phyloP scores from a whole-genome alignment of 805 yeast genomes.

The Yarrowia deformans region DNA sequence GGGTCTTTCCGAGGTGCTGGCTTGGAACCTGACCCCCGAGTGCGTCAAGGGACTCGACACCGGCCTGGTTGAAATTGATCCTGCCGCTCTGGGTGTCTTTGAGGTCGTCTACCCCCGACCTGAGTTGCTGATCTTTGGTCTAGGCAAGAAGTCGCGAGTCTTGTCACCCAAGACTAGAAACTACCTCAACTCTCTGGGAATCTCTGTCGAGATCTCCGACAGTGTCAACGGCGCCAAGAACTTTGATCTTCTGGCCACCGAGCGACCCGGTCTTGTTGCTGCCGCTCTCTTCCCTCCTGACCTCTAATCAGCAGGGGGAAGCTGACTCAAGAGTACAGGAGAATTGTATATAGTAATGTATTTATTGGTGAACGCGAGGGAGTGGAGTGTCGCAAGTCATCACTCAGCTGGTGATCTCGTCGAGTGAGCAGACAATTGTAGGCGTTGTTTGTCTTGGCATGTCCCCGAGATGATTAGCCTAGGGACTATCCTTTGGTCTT shows the following conservation, averaged over 20 bases:
- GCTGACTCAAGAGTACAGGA: neutral
- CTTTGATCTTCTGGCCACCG: slow-evolving; percentile 79
- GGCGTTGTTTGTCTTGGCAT: too few relatives aligned
- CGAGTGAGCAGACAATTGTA: too few relatives aligned
- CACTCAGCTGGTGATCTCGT: too few relatives aligned
- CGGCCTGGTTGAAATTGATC: slow-evolving; percentile 63
- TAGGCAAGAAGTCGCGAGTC: slow-evolving; percentile 70
- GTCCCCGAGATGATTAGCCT: too few relatives aligned
- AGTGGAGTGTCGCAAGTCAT: too few relatives aligned
- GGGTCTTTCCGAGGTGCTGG: slow-evolving; percentile 61
- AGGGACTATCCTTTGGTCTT: too few relatives aligned
- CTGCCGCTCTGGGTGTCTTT: slow-evolving; percentile 58
- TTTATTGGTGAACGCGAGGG: slow-evolving; percentile 1
- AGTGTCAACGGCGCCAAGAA: slow-evolving; percentile 69
- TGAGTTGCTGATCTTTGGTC: slow-evolving; percentile 73
- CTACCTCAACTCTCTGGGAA: slow-evolving; percentile 63
- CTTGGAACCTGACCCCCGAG: slow-evolving; percentile 57
- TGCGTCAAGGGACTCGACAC: slow-evolving; percentile 56
- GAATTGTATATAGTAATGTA: slow-evolving; percentile 34
- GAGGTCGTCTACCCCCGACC: slow-evolving; percentile 75
- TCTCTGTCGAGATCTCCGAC: slow-evolving; percentile 73
- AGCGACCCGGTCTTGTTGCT: slow-evolving; percentile 75
- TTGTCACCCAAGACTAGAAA: slow-evolving; percentile 63
- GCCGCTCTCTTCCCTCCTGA: slow-evolving; percentile 77
- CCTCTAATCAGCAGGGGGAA: slow-evolving; percentile 48